Percentiles rank a stretch among this genome's conserved stretches.
Evolutionary conservation across 2,329 filamentous ascomycete species (phyloP).

Genomic region (Phialocephala sp.): DNA sequence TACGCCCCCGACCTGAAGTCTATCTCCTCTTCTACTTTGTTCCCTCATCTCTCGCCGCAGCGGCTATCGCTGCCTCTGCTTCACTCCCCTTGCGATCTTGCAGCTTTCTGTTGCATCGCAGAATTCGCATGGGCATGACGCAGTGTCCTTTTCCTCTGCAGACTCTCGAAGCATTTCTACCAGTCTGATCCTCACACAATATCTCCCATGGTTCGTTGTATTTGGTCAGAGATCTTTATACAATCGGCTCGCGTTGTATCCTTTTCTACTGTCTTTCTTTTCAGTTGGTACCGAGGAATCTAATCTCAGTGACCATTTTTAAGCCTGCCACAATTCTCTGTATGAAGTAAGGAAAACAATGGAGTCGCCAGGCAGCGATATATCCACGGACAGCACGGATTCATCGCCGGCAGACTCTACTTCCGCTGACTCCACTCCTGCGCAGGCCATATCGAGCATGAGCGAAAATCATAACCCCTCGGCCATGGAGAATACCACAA

Average conservation of each 20-base stretch:
- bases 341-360: constrained; percentile 27
- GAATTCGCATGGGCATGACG: constrained; percentile 30
- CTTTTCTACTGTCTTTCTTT: constrained; percentile 37
- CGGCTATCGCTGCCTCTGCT: constrained; percentile 28
- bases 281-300: constrained; percentile 20
- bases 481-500: constrained; percentile 22
- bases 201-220: constrained; percentile 37
- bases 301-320: constrained; percentile 19
- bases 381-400: constrained; percentile 39
- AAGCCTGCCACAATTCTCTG: constrained; percentile 14
- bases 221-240: constrained; percentile 35
- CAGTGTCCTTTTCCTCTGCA: constrained; percentile 31
- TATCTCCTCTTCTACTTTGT: constrained; percentile 18
- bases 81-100: constrained; percentile 33
- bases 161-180: constrained; percentile 29
- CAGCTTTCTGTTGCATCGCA: constrained; percentile 30
- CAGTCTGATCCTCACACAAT: constrained; percentile 26
- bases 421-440: constrained; percentile 32
- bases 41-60: constrained; percentile 28
- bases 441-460: constrained; percentile 25
- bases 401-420: constrained; percentile 36
- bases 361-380: constrained; percentile 36
- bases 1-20: constrained; percentile 20
- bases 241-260: constrained; percentile 33
- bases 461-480: constrained; percentile 19